Percentiles rank a stretch among this genome's conserved stretches.
phyloP scores from a whole-genome alignment of 2,329 filamentous ascomycete species.

The Aquanectria penicillioides region DNA sequence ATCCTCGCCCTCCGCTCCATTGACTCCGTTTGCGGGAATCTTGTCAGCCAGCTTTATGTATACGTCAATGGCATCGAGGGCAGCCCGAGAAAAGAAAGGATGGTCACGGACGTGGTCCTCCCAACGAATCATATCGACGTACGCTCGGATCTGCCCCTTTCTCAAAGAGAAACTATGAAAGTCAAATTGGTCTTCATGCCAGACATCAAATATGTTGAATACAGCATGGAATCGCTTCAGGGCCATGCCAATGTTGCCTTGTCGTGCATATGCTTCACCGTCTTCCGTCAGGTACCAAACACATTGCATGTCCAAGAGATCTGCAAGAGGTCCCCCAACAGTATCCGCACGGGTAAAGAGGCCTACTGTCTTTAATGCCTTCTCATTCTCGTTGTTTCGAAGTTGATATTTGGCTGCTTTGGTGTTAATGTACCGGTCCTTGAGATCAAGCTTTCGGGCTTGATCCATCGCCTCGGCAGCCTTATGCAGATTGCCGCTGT shows the following conservation, averaged over 20 bases:
- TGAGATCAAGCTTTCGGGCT: conserved; percentile 85
- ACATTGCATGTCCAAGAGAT: conserved; percentile 98
- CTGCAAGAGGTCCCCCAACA: conserved; percentile 85
- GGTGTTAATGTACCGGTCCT: conserved; percentile 97
- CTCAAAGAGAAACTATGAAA: conserved; percentile 98
- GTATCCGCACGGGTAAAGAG: conserved; percentile 95
- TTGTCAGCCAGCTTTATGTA: conserved; percentile 85
- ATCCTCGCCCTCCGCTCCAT: conserved; percentile 61
- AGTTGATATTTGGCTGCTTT: conserved; percentile 98
- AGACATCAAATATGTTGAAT: conserved; percentile 93
- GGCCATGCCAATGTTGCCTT: conserved; percentile 84
- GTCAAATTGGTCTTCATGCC: conserved; percentile 99
- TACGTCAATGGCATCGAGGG: conserved; percentile 81
- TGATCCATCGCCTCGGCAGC: conserved; percentile 90
- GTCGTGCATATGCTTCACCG: conserved; percentile 86
- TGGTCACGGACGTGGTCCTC: conserved; percentile 92
- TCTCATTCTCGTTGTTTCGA: conserved; percentile 89
- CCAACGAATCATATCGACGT: conserved; percentile 97
- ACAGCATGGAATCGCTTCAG: conserved; percentile 92
- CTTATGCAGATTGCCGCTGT: conserved; percentile 80
- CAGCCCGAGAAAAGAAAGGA: conserved; percentile 89
- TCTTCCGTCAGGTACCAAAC: conserved; percentile 98
- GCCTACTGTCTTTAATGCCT: conserved; percentile 86
- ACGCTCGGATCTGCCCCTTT: conserved; percentile 94
- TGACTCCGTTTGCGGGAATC: conserved; percentile 72